These are phyloP conservation scores for Trametes cinnabarina DNA, from an alignment of 768 basidiomycete genomes.

Conservation along the genomic window DNA sequence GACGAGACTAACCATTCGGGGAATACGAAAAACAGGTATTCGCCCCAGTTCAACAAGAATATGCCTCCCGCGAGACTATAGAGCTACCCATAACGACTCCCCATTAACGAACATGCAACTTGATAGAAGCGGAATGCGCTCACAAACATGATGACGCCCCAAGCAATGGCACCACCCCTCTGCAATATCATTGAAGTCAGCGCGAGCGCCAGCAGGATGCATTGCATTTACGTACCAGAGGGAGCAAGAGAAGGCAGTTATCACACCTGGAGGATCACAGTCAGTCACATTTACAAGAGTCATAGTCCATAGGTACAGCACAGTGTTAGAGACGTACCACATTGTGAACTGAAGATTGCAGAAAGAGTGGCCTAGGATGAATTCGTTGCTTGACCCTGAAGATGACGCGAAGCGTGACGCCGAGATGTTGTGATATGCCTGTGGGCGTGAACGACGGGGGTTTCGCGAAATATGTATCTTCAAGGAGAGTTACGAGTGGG, in stretches of 20 bases:
- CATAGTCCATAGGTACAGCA: background rate
- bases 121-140: too few species aligned
- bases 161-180: conserved; percentile 72
- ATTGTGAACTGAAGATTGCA: conserved; percentile 23
- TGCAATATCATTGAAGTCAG: conserved; percentile 29
- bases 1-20: conserved; percentile 55
- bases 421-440: background rate
- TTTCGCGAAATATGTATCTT: conserved; percentile 13
- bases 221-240: conserved; percentile 50
- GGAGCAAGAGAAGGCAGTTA: conserved; percentile 72
- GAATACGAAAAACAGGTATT: conserved; percentile 61
- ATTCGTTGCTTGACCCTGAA: conserved; percentile 15
- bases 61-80: conserved; percentile 69
- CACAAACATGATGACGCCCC: conserved; percentile 63
- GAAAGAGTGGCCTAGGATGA: conserved; percentile 7
- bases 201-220: background rate
- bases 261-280: conserved; percentile 55
- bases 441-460: background rate
- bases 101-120: too few species aligned
- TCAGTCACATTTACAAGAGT: conserved; percentile 7
- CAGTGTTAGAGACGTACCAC: conserved; percentile 19
- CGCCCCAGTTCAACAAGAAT: conserved; percentile 58
- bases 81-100: conserved; percentile 36
- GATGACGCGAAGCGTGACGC: conserved; percentile 13
- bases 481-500: conserved; percentile 9